A percentile compares a stretch with the other conserved stretches of the same genome.
Evolutionary conservation across 2,329 filamentous ascomycete genomes (phyloP).

Genomic region (Cercospora sojina): DNA sequence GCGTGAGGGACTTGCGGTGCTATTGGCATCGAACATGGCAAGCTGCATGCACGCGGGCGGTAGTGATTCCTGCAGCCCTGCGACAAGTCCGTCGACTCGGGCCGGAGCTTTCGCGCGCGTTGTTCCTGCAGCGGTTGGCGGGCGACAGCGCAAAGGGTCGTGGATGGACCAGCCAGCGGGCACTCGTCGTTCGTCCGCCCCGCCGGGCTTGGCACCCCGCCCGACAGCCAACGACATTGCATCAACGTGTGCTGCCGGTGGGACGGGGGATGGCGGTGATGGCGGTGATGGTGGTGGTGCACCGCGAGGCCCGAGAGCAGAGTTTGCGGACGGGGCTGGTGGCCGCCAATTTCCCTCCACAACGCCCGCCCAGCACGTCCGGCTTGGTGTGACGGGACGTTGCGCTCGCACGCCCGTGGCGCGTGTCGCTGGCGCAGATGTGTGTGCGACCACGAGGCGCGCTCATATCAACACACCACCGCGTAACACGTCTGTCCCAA

Average conservation of each 20-base stretch:
- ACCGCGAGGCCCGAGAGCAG: conserved; percentile 3
- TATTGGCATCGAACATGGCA: not conserved
- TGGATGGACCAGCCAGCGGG: not conserved
- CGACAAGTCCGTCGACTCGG: conserved; percentile 7
- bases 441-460: not conserved
- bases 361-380: not conserved
- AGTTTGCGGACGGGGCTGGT: not conserved
- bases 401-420: not conserved
- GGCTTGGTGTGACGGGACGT: not conserved
- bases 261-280: not conserved
- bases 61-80: conserved; percentile 21
- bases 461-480: not conserved
- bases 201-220: not conserved
- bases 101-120: not conserved
- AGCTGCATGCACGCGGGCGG: not conserved
- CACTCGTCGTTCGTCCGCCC: not conserved
- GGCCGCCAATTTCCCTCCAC: not conserved
- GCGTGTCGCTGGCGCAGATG: not conserved
- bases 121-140: conserved; percentile 19
- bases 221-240: too few relatives aligned
- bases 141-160: conserved; percentile 11
- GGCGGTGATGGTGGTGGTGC: not conserved
- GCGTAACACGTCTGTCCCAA: too few relatives aligned
- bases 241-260: not conserved
- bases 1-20: not conserved